Evolutionary conservation across 352 stramenopile species (phyloP), one percentile per base, ranked within the genome.

Genomic region (Phytophthora constricta): DNA sequence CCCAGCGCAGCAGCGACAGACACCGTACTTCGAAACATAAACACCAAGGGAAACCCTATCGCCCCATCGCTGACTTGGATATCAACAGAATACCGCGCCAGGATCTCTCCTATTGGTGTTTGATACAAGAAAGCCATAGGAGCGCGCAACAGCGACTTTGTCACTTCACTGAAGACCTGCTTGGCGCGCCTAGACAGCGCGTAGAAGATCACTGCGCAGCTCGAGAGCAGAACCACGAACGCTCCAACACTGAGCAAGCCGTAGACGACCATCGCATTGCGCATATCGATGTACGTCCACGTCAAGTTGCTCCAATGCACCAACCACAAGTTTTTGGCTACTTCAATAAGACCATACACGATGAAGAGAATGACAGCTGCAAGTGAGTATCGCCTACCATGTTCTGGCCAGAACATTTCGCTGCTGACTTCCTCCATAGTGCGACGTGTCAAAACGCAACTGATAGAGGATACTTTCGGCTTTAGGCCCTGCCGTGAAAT

Each of bases 271-370:
- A 62, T 76, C 9, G 68, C 62, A n/a, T 72, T 62, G 31, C 52
- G 72, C 74, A 79, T 79, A 17, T 74, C 43, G 11, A 58, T 1
- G 11, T 53, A 68, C 4, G 55, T 68, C 49, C 53, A 62, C 2
- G 46, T 45, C 61, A 76, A 53, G 17, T 71, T 74, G 59, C 68
- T 80, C 74, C 74, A 82, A 46, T 78, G 59, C 22, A 78, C 58
- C 28, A 80, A 16, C 71, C 72, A 80, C 43, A 80, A 68, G 22
- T 74, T 80, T 28, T 75, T 77, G 3, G 60, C 57, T 39, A 82
- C 57, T 17, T 68, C 58, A 31, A 82, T 45, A 0, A 55, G 33
- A 26, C 72, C 62, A 26, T 80, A 82, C 4, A 50, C 19, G 19
- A 78, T 9, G 19, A 80, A 76, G 4, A 78, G 49, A 39, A 49